A percentile compares a stretch with the other conserved stretches of the same genome.
Evolutionary conservation across 1,284 basidiomycete genomes (phyloP).

Genomic region (Apiotrichum sp.): DNA sequence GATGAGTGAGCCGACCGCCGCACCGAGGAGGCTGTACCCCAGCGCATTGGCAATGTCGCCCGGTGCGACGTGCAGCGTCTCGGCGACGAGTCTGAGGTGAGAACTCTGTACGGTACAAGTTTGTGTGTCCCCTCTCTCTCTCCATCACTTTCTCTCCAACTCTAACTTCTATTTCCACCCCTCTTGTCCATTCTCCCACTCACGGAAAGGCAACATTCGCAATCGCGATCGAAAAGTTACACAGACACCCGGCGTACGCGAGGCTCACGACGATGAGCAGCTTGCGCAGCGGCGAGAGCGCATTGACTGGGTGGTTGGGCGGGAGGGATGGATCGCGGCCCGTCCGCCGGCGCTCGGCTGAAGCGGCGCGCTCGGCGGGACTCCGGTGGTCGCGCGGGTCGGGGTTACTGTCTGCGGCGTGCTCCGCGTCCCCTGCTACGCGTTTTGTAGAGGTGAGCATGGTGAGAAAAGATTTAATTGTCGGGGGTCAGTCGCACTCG

Average conservation of each 20-base stretch:
- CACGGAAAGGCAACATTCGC: slow-evolving; percentile 13
- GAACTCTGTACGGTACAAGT: too few relatives aligned
- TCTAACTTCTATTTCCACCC: not conserved
- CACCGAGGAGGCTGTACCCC: slow-evolving; percentile 43
- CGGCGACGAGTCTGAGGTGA: not conserved
- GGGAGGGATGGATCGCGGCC: slow-evolving; percentile 8
- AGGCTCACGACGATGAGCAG: slow-evolving; percentile 31
- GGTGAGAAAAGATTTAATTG: too few relatives aligned
- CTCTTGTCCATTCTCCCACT: not conserved
- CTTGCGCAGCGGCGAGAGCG: slow-evolving; percentile 32
- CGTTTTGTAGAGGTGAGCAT: too few relatives aligned
- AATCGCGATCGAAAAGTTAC: slow-evolving; percentile 30
- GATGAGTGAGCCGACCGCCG: slow-evolving; percentile 41
- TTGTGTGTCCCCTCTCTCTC: not conserved
- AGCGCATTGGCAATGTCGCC: slow-evolving; percentile 38
- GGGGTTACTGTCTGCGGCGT: too few relatives aligned
- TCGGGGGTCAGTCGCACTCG: too few relatives aligned
- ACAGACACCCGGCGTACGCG: slow-evolving; percentile 28
- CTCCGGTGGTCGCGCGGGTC: too few relatives aligned
- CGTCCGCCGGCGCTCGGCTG: too few relatives aligned
- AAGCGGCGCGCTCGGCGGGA: too few relatives aligned
- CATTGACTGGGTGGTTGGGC: slow-evolving; percentile 29
- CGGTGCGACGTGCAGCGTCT: slow-evolving; percentile 17
- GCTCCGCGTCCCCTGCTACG: too few relatives aligned
- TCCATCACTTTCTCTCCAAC: not conserved